These are phyloP conservation scores for Yamadazyma sp. DNA, from an alignment of 1,139 yeast species.

Conservation along the genomic window DNA sequence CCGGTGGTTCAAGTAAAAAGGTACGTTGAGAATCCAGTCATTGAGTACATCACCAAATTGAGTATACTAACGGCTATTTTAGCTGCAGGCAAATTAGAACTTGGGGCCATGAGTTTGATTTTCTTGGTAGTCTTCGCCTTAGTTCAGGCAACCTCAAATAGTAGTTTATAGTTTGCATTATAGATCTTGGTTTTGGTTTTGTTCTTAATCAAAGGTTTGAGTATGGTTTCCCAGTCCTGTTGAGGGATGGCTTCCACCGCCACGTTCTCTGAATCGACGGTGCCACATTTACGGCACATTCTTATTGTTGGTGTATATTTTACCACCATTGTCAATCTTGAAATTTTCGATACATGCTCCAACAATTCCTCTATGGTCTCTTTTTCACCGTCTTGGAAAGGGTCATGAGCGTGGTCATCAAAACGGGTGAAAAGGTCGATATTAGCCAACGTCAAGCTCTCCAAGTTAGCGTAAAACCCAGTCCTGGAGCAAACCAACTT, in stretches of 20 bases:
- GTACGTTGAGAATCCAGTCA: not conserved
- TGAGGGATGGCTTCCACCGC: conserved; percentile 6
- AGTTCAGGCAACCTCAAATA: conserved; percentile 13
- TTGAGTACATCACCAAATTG: too few relatives aligned
- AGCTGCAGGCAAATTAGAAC: not conserved
- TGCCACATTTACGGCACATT: conserved; percentile 37
- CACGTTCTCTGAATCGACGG: conserved; percentile 20
- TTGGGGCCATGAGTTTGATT: not conserved
- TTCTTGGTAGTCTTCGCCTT: not conserved
- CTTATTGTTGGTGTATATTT: conserved; percentile 8
- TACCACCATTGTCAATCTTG: conserved; percentile 22
- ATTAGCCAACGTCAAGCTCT: conserved; percentile 27
- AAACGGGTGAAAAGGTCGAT: conserved; percentile 33
- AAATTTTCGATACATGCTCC: conserved; percentile 25
- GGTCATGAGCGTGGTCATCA: conserved; percentile 15
- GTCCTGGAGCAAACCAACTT: conserved; percentile 41
- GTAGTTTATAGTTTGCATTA: conserved; percentile 14
- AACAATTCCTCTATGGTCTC: conserved; percentile 33
- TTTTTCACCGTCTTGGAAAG: conserved; percentile 14
- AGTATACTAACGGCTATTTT: too few relatives aligned
- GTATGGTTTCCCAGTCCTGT: conserved; percentile 30
- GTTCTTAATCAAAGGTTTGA: conserved; percentile 25
- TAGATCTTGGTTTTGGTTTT: conserved; percentile 20
- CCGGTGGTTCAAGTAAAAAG: conserved; percentile 1
- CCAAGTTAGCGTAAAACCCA: conserved; percentile 33